phyloP scores from a whole-genome alignment of 305 asterid genomes.

The Nicotiana rustica region DNA sequence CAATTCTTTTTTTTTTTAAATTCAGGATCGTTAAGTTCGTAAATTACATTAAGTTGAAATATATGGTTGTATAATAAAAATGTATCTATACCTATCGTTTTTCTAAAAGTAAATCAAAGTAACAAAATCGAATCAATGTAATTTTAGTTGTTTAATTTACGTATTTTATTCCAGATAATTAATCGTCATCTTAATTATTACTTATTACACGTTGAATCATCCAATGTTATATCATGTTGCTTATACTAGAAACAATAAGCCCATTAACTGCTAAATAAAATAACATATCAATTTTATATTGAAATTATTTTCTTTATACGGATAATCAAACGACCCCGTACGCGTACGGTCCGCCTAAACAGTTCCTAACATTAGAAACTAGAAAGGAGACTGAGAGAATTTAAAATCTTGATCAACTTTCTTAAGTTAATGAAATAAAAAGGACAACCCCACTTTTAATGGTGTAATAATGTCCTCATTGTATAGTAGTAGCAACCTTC shows the following conservation, averaged over 20 bases:
- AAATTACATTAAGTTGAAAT: neutral
- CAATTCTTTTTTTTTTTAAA: no score
- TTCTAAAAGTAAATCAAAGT: neutral
- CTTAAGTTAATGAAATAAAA: neutral
- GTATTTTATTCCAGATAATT: neutral
- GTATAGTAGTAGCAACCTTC: neutral
- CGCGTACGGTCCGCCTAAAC: neutral
- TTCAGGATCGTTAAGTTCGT: neutral
- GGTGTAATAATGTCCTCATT: neutral
- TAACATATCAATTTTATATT: neutral
- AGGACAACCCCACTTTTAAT: neutral
- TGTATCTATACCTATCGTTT: neutral
- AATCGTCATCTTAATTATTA: neutral
- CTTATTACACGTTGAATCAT: no score
- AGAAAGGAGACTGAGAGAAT: neutral
- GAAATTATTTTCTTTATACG: neutral
- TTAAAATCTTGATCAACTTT: neutral
- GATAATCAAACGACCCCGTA: neutral
- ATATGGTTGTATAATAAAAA: neutral
- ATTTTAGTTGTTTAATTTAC: neutral
- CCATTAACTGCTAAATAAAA: neutral
- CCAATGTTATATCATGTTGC: neutral
- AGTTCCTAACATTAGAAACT: neutral
- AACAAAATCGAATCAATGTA: neutral
- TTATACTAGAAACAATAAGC: neutral